These are phyloP conservation scores for Diaporthe vexans DNA, from an alignment of 2,329 filamentous ascomycete species.

Conservation along the genomic window DNA sequence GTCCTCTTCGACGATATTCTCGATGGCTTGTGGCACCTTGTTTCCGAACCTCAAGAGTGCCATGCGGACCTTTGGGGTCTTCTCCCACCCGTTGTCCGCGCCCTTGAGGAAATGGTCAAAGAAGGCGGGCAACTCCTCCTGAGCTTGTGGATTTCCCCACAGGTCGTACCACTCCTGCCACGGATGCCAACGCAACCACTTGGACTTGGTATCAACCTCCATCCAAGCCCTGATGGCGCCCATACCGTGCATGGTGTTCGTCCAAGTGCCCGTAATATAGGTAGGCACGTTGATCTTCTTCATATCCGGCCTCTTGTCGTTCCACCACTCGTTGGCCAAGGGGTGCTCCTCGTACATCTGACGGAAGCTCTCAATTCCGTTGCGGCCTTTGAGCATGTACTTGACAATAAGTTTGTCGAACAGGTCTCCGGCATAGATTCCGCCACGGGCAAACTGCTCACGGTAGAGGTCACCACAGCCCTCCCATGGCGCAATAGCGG, in stretches of 20 bases:
- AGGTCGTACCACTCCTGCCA: slow-evolving; percentile 62
- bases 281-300: slow-evolving; percentile 52
- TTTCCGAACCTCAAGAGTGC: slow-evolving; percentile 55
- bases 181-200: slow-evolving; percentile 56
- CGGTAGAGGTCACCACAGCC: slow-evolving; percentile 61
- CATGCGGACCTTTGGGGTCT: slow-evolving; percentile 59
- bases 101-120: slow-evolving; percentile 61
- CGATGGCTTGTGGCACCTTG: slow-evolving; percentile 46
- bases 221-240: slow-evolving; percentile 54
- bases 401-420: slow-evolving; percentile 57
- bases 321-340: slow-evolving; percentile 53
- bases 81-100: slow-evolving; percentile 59
- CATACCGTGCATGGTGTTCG: slow-evolving; percentile 52
- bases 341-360: slow-evolving; percentile 57
- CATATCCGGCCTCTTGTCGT: slow-evolving; percentile 54
- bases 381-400: slow-evolving; percentile 52
- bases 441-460: slow-evolving; percentile 60
- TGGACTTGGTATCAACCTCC: slow-evolving; percentile 52
- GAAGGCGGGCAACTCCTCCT: slow-evolving; percentile 55
- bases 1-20: slow-evolving; percentile 52
- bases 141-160: slow-evolving; percentile 51
- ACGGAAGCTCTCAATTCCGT: slow-evolving; percentile 55
- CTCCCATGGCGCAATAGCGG: slow-evolving; percentile 55
- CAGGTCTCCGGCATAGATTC: slow-evolving; percentile 54
- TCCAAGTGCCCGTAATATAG: slow-evolving; percentile 53